Percentiles rank a stretch among this genome's conserved stretches.
These are phyloP conservation scores for Diaporthe eres DNA, from an alignment of 2,329 filamentous ascomycete genomes.

Conservation along the genomic window DNA sequence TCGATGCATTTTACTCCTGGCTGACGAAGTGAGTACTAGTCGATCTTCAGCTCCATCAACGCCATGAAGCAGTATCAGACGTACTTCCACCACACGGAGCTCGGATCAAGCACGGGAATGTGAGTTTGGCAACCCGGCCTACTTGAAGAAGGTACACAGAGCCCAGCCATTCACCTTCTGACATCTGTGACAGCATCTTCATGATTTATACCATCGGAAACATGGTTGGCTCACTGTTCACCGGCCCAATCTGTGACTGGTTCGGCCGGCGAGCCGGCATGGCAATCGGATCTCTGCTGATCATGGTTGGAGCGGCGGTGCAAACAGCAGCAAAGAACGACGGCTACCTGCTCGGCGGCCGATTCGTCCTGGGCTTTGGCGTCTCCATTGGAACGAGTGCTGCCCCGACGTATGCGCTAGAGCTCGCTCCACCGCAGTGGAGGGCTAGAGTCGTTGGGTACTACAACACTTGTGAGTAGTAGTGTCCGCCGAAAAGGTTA, in stretches of 20 bases:
- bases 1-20: not conserved
- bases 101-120: constrained; percentile 48
- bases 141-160: fast-evolving
- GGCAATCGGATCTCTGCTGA: constrained; percentile 55
- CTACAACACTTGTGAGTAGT: constrained; percentile 54
- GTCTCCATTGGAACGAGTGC: constrained; percentile 57
- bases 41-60: constrained; percentile 52
- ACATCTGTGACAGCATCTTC: constrained; percentile 50
- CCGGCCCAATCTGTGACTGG: constrained; percentile 57
- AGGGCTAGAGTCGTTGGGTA: constrained; percentile 54
- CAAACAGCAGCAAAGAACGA: constrained; percentile 53
- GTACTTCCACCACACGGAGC: constrained; percentile 44
- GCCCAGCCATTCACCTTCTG: not conserved
- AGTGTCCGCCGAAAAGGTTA: too few relatives aligned
- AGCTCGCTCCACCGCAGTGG: constrained; percentile 47
- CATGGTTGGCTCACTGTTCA: constrained; percentile 56
- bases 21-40: constrained; percentile 36
- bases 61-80: constrained; percentile 49
- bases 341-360: constrained; percentile 61
- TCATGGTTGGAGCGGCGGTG: constrained; percentile 58
- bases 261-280: constrained; percentile 59
- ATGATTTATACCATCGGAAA: constrained; percentile 63
- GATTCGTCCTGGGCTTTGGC: constrained; percentile 70
- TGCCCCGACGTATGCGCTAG: constrained; percentile 56
- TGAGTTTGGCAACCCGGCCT: not conserved